Evolutionary conservation across 2,329 filamentous ascomycete species (phyloP).

Genomic region (Mycocentrospora acerina): DNA sequence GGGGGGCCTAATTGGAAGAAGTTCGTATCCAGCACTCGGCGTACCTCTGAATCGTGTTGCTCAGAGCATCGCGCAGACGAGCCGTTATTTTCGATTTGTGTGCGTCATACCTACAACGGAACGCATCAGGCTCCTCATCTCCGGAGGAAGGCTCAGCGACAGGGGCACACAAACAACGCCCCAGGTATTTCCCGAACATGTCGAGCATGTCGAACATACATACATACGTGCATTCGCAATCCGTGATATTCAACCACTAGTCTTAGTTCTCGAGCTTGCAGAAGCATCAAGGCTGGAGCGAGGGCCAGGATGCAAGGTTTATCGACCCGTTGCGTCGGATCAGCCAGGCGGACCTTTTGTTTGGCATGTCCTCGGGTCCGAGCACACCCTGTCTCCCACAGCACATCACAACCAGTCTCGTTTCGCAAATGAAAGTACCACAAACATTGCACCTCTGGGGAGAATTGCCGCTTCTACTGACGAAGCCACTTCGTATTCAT

Average conservation of each 20-base stretch:
- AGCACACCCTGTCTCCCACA: conserved; percentile 20
- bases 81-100: neutral
- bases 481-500: conserved; percentile 14
- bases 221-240: conserved; percentile 2
- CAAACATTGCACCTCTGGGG: conserved; percentile 22
- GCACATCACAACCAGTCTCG: conserved; percentile 18
- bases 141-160: neutral
- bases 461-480: conserved; percentile 17
- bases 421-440: conserved; percentile 41
- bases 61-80: neutral
- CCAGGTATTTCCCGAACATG: neutral
- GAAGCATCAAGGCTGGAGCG: conserved; percentile 3
- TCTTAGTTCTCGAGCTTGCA: conserved; percentile 3
- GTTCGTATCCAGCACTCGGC: no score
- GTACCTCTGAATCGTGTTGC: neutral
- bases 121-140: neutral
- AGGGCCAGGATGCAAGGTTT: conserved; percentile 19
- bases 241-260: neutral
- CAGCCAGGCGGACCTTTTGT: conserved; percentile 20
- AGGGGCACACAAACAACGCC: neutral
- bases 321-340: conserved; percentile 27
- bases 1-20: no score
- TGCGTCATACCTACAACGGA: no score
- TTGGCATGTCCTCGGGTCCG: conserved; percentile 14
- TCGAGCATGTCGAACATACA: neutral